These are phyloP conservation scores for Catenaria anguillulae DNA, from an alignment of 371 early-diverging fungal species.

Conservation along the genomic window DNA sequence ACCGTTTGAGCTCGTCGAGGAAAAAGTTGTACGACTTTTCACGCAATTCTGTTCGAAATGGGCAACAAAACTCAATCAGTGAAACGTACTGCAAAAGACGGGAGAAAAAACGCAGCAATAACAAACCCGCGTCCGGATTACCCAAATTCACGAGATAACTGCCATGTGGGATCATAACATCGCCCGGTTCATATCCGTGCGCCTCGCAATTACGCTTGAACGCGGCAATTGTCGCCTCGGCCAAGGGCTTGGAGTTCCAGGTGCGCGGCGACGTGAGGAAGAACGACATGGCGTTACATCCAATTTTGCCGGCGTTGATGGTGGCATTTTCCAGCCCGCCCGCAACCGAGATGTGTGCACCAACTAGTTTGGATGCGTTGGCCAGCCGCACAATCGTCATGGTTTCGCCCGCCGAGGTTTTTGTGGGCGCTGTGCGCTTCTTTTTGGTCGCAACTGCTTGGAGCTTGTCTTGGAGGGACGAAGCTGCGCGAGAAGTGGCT, in stretches of 20 bases:
- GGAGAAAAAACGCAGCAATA: no score
- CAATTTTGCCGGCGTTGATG: neutral
- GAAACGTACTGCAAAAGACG: neutral
- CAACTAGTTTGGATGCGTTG: neutral
- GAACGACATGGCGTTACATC: slow-evolving; percentile 18
- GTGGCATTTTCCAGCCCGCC: neutral
- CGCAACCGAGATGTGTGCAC: slow-evolving; percentile 5
- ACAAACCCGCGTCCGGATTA: slow-evolving; percentile 24
- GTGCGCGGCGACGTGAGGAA: slow-evolving; percentile 19
- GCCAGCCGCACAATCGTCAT: neutral
- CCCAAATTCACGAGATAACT: slow-evolving; percentile 51
- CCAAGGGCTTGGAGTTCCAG: slow-evolving; percentile 14
- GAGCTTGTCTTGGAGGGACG: no score
- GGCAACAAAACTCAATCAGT: neutral
- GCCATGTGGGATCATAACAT: slow-evolving; percentile 40
- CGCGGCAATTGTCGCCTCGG: slow-evolving; percentile 7
- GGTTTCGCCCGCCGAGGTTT: no score
- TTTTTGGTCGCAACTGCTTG: no score
- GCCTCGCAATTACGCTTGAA: slow-evolving; percentile 15
- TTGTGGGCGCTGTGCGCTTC: no score
- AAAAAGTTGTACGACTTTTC: slow-evolving; percentile 27
- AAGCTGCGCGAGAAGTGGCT: no score
- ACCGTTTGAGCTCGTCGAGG: slow-evolving; percentile 43
- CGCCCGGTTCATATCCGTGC: slow-evolving; percentile 12
- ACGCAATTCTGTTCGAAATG: slow-evolving; percentile 15